A percentile compares a stretch with the other conserved stretches of the same genome.
Evolutionary conservation across 1,139 yeast genomes (phyloP).

Genomic region (Lodderomyces theae): DNA sequence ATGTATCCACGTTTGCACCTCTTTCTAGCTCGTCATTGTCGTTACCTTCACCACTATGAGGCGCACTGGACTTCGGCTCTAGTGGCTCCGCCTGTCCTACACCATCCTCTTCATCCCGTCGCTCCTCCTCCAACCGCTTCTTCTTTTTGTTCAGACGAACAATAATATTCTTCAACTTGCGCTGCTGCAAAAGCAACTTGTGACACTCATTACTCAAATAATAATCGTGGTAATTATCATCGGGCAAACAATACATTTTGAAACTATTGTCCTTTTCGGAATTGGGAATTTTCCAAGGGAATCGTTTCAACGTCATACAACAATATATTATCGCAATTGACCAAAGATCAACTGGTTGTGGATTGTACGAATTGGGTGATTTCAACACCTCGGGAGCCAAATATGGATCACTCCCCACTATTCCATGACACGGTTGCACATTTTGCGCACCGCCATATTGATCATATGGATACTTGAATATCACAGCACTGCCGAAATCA

Average conservation of each 20-base stretch:
- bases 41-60: neutral
- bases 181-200: constrained; percentile 43
- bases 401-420: constrained; percentile 97
- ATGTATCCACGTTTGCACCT: constrained; percentile 2
- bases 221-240: constrained; percentile 53
- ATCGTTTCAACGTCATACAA: constrained; percentile 90
- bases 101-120: constrained; percentile 13
- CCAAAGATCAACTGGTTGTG: constrained; percentile 94
- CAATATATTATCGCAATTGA: constrained; percentile 92
- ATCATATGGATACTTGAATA: constrained; percentile 89
- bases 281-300: constrained; percentile 97
- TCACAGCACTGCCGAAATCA: constrained; percentile 96
- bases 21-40: constrained; percentile 1
- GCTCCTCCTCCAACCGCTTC: constrained; percentile 21
- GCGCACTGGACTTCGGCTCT: too few relatives aligned
- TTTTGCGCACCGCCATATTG: constrained; percentile 43
- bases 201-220: constrained; percentile 50
- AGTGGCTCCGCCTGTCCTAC: neutral
- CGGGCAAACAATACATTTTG: constrained; percentile 56
- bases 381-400: constrained; percentile 93
- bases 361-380: constrained; percentile 70
- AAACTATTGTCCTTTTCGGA: constrained; percentile 80
- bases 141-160: constrained; percentile 45
- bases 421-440: constrained; percentile 82
- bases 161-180: constrained; percentile 42